phyloP scores from a whole-genome alignment of 768 basidiomycete genomes.

The Boletus subcaerulescens region DNA sequence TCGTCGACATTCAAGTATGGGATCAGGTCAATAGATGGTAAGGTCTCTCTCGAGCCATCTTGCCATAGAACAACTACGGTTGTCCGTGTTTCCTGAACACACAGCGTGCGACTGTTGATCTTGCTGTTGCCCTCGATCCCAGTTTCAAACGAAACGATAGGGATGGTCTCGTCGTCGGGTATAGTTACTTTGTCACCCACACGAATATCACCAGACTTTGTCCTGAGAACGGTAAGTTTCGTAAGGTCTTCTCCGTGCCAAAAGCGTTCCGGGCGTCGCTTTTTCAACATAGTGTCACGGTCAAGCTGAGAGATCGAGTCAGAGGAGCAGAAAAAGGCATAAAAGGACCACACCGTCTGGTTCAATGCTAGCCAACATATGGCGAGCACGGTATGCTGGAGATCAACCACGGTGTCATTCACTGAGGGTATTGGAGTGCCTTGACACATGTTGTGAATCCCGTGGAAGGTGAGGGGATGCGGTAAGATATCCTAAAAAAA shows the following conservation, averaged over 20 bases:
- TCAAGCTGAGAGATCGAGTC: conserved; percentile 49
- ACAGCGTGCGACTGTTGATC: conserved; percentile 54
- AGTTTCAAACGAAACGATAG: conserved; percentile 59
- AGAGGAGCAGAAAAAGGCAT: neutral
- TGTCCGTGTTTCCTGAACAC: conserved; percentile 72
- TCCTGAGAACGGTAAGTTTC: conserved; percentile 61
- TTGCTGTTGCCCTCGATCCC: conserved; percentile 42
- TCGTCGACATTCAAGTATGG: conserved; percentile 89
- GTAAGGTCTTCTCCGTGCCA: conserved; percentile 68
- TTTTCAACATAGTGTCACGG: conserved; percentile 47
- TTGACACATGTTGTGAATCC: conserved; percentile 45
- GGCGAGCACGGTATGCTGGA: conserved; percentile 75
- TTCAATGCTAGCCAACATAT: conserved; percentile 87
- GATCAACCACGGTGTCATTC: conserved; percentile 63
- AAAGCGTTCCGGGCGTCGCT: conserved; percentile 67
- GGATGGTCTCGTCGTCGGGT: conserved; percentile 46
- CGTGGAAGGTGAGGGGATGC: conserved; percentile 44
- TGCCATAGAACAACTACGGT: conserved; percentile 81
- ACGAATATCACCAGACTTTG: conserved; percentile 62
- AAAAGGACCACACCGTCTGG: conserved; percentile 57
- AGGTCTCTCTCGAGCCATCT: conserved; percentile 65
- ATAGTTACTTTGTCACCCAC: conserved; percentile 72
- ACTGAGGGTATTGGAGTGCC: conserved; percentile 41
- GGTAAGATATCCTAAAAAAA: conserved; percentile 62
- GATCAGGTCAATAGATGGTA: conserved; percentile 63